phyloP scores from a whole-genome alignment of 345 rosid species.

The Eucalyptus coolabah region DNA sequence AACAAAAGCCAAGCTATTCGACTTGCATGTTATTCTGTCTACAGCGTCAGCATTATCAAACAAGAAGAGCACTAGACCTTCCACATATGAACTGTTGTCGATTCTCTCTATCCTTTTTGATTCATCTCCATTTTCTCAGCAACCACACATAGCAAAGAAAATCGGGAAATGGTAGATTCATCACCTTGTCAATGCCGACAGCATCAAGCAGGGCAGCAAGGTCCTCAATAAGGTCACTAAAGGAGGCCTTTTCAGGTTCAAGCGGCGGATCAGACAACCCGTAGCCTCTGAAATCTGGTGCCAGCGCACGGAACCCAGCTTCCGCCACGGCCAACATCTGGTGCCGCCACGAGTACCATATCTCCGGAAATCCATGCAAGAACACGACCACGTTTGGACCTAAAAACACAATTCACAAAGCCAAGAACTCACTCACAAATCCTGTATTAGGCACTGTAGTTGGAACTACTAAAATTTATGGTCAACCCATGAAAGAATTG shows the following conservation, averaged over 20 bases:
- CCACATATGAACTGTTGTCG: background rate
- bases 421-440: background rate
- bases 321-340: conserved; percentile 37
- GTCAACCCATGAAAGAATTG: background rate
- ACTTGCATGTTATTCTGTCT: background rate
- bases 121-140: background rate
- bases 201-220: conserved; percentile 26
- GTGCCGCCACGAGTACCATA: conserved; percentile 58
- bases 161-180: background rate
- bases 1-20: background rate
- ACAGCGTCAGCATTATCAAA: background rate
- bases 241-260: conserved; percentile 26
- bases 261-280: conserved; percentile 39
- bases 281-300: conserved; percentile 40
- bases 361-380: conserved; percentile 62
- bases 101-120: background rate
- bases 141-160: background rate
- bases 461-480: background rate
- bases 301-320: conserved; percentile 35
- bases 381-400: conserved; percentile 25
- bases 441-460: background rate
- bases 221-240: conserved; percentile 11
- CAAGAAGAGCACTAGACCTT: background rate
- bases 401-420: background rate
- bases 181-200: conserved; percentile 22